Conservation (phyloP, 331 rosid genomes). For the Malus hybrid region DNA sequence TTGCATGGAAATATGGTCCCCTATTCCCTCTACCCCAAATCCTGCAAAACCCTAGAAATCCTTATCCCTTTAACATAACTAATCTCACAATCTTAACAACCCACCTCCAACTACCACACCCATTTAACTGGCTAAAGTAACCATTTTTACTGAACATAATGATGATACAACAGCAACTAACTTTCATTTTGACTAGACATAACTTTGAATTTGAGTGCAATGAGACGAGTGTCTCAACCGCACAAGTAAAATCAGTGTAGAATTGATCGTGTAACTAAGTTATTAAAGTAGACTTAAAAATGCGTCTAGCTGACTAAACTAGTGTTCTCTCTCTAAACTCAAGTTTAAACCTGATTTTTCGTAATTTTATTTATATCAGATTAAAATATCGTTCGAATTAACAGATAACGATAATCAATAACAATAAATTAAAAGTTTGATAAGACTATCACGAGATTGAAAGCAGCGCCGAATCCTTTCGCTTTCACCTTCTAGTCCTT, state of each 20-base stretch:
- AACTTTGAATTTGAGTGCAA: too few species aligned
- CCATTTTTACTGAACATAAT: not conserved
- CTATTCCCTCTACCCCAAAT: not conserved
- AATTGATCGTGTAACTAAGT: accelerated
- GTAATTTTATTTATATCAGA: too few species aligned
- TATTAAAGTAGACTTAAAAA: too few species aligned
- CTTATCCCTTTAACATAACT: slow-evolving; percentile 1
- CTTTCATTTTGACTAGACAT: not conserved
- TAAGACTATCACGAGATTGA: slow-evolving; percentile 4
- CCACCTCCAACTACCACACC: slow-evolving; percentile 23
- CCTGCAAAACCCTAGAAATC: not conserved
- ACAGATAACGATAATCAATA: not conserved
- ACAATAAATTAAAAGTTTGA: not conserved
- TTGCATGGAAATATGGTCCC: slow-evolving; percentile 47
- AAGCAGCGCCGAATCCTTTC: slow-evolving; percentile 29
- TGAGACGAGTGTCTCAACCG: accelerated
- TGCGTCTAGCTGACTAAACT: too few species aligned
- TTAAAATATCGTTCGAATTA: too few species aligned
- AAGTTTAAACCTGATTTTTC: not conserved
- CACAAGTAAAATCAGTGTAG: accelerated
- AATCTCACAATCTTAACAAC: slow-evolving; percentile 10
- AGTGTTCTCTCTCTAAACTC: too few species aligned
- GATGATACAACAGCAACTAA: not conserved
- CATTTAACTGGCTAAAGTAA: slow-evolving; percentile 1
- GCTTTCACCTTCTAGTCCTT: slow-evolving; percentile 37